phyloP scores from a whole-genome alignment of 306 rosid genomes.

The Abrus pulchellus region DNA sequence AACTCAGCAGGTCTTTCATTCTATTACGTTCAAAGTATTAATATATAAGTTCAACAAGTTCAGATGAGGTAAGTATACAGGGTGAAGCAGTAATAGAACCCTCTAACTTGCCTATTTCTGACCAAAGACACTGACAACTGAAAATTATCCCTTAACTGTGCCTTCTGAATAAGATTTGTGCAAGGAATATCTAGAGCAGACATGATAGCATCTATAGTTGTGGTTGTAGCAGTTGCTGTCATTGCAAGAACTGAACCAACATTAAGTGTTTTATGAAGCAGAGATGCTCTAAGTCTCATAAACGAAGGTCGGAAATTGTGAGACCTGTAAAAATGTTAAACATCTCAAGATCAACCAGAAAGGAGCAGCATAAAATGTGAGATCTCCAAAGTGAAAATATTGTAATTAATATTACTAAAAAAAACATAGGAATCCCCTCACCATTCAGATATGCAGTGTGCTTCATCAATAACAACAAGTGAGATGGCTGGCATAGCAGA shows the following conservation, averaged over 20 bases:
- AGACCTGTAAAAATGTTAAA: constrained; percentile 67
- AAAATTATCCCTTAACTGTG: constrained; percentile 74
- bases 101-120: constrained; percentile 77
- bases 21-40: constrained; percentile 52
- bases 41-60: constrained; percentile 38
- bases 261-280: constrained; percentile 72
- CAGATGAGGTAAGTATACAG: constrained; percentile 19
- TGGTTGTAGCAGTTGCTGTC: constrained; percentile 96
- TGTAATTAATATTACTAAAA: constrained; percentile 28
- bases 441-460: constrained; percentile 97
- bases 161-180: constrained; percentile 73
- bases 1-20: constrained; percentile 78
- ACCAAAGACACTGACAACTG: constrained; percentile 72
- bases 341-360: constrained; percentile 41
- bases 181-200: constrained; percentile 82
- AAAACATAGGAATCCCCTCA: constrained; percentile 54
- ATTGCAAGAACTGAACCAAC: constrained; percentile 83
- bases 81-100: constrained; percentile 24
- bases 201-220: constrained; percentile 81
- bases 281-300: constrained; percentile 90
- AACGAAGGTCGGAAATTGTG: constrained; percentile 95
- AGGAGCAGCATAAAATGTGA: neutral
- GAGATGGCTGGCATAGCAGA: constrained; percentile 64
- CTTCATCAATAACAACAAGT: constrained; percentile 93
- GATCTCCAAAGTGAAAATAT: too few species aligned